Evolutionary conservation across 129 eudicot species (phyloP).

Genomic region (Arctium lappa): DNA sequence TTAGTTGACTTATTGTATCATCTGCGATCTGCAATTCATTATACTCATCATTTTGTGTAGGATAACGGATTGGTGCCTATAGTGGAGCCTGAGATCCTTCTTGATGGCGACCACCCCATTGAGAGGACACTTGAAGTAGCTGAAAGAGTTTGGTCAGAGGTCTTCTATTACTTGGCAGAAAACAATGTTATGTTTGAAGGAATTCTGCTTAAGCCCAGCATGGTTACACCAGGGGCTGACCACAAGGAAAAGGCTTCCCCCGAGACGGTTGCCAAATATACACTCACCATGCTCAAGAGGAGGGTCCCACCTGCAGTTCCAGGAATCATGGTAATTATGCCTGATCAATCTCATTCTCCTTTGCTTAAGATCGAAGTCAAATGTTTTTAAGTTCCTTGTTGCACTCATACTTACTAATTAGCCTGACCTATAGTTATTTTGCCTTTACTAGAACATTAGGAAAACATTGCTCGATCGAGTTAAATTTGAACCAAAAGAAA

Average conservation of each 20-base stretch:
- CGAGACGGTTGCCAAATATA: conserved; percentile 72
- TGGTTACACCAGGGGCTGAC: conserved; percentile 93
- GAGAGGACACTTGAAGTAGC: conserved; percentile 89
- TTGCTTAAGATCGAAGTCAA: background rate
- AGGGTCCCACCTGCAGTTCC: conserved; percentile 98
- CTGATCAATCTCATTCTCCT: background rate
- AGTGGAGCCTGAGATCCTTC: conserved; percentile 98
- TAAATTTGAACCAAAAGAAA: background rate
- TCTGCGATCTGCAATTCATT: background rate
- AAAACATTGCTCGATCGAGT: background rate
- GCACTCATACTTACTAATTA: background rate
- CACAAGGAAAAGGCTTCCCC: conserved; percentile 87
- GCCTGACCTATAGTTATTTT: background rate
- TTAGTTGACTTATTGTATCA: background rate
- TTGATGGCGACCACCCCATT: conserved; percentile 92
- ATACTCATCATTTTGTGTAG: conserved; percentile 31
- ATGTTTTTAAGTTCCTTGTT: no score
- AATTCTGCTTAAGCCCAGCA: conserved; percentile 82
- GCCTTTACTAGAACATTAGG: background rate
- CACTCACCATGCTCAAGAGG: conserved; percentile 88
- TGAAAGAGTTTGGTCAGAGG: conserved; percentile 87
- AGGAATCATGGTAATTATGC: conserved; percentile 68
- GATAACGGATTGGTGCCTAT: conserved; percentile 93
- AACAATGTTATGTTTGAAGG: conserved; percentile 83
- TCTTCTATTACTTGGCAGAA: conserved; percentile 83